These are phyloP conservation scores for Clavulina sp. DNA, from an alignment of 768 basidiomycete species.

Conservation along the genomic window DNA sequence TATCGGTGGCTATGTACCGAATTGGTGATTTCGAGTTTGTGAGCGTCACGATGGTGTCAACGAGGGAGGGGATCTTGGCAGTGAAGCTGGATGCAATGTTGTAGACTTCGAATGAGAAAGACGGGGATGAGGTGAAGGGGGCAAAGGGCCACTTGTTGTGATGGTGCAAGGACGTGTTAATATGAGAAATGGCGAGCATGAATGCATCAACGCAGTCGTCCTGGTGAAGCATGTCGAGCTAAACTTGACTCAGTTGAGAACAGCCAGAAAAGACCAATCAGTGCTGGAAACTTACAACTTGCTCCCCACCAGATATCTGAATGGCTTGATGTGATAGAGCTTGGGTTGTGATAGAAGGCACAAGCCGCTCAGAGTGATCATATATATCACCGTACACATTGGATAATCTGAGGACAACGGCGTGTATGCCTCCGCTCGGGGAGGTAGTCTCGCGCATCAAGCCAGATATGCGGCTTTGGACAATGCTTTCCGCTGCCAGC, in stretches of 20 bases:
- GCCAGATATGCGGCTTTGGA: conserved; percentile 9
- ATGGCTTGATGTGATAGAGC: conserved; percentile 17
- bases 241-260: too few species aligned
- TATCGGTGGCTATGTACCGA: conserved; percentile 13
- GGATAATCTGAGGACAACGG: conserved; percentile 15
- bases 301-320: conserved; percentile 15
- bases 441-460: not conserved
- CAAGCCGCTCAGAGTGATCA: conserved; percentile 16
- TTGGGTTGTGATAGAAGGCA: conserved; percentile 15
- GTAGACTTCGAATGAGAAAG: conserved; percentile 12
- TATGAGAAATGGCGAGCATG: conserved; percentile 15
- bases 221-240: too few species aligned
- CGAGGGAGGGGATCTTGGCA: conserved; percentile 13
- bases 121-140: too few species aligned
- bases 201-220: too few species aligned
- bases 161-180: conserved; percentile 15
- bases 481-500: conserved; percentile 13
- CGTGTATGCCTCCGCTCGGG: conserved; percentile 3
- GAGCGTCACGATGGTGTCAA: conserved; percentile 14
- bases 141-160: not conserved
- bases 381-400: conserved; percentile 18
- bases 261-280: too few species aligned
- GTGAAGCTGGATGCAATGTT: conserved; percentile 16
- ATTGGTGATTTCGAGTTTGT: conserved; percentile 17
- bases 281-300: conserved; percentile 6